A percentile compares a stretch with the other conserved stretches of the same genome.
These are phyloP conservation scores for Brassica incana DNA, from an alignment of 345 rosid genomes.

Conservation along the genomic window DNA sequence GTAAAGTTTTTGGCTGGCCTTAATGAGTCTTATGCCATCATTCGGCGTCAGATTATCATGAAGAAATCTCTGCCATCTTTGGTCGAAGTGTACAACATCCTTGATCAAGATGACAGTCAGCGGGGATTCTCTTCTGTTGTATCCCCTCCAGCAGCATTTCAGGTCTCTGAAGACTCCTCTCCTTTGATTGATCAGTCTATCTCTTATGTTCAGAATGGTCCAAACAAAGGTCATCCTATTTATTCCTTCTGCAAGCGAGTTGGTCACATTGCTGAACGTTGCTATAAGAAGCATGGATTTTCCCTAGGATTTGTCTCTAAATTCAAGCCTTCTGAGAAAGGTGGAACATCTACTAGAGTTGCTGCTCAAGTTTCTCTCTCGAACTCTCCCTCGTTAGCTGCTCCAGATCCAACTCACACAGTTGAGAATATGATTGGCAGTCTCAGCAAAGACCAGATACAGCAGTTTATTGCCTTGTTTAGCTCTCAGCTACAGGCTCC, in stretches of 20 bases:
- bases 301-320: neutral
- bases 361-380: neutral
- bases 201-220: neutral
- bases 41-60: neutral
- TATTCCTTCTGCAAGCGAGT: neutral
- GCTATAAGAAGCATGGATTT: neutral
- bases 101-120: neutral
- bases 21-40: neutral
- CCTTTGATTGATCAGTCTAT: neutral
- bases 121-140: neutral
- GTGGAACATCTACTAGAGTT: neutral
- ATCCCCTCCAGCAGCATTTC: neutral
- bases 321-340: neutral
- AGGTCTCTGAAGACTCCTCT: neutral
- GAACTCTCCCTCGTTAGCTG: neutral
- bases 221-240: neutral
- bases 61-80: neutral
- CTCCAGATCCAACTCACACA: neutral
- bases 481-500: neutral
- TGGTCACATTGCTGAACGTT: neutral
- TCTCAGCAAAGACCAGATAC: neutral
- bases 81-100: neutral
- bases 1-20: neutral
- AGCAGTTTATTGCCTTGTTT: neutral
- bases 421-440: no score